These are phyloP conservation scores for Malus orientalis DNA, from an alignment of 306 rosid genomes.

Conservation along the genomic window DNA sequence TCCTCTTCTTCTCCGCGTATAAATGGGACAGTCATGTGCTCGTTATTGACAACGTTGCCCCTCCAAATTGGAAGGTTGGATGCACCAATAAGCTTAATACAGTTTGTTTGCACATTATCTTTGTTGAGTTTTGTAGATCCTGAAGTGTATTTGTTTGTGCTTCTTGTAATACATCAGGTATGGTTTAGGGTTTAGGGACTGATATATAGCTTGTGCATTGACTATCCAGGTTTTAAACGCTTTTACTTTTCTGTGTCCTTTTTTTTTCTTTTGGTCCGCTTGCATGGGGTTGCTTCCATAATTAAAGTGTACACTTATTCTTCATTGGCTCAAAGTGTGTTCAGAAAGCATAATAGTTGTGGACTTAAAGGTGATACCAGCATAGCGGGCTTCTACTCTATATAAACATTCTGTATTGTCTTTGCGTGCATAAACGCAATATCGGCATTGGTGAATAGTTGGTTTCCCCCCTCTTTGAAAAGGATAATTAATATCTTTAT, in stretches of 20 bases:
- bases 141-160: background rate
- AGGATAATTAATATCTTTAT: background rate
- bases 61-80: constrained; percentile 82
- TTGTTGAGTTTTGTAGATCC: background rate
- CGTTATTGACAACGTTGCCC: constrained; percentile 60
- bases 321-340: background rate
- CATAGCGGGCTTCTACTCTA: background rate
- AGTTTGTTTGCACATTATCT: constrained; percentile 3
- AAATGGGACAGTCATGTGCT: constrained; percentile 69
- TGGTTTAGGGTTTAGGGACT: background rate
- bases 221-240: background rate
- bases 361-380: background rate
- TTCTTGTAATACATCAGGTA: background rate
- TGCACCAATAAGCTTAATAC: background rate
- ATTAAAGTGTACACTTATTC: background rate
- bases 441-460: background rate
- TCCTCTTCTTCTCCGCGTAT: constrained; percentile 7
- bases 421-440: background rate
- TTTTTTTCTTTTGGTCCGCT: background rate
- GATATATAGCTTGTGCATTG: background rate
- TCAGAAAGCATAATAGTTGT: background rate
- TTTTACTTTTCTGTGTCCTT: background rate
- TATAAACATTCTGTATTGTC: background rate
- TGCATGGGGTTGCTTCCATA: background rate
- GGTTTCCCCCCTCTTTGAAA: too few species aligned